A percentile compares a stretch with the other conserved stretches of the same genome.
Evolutionary conservation across 164 flowering plant species (phyloP).

Genomic region (Kingdonia uniflora): DNA sequence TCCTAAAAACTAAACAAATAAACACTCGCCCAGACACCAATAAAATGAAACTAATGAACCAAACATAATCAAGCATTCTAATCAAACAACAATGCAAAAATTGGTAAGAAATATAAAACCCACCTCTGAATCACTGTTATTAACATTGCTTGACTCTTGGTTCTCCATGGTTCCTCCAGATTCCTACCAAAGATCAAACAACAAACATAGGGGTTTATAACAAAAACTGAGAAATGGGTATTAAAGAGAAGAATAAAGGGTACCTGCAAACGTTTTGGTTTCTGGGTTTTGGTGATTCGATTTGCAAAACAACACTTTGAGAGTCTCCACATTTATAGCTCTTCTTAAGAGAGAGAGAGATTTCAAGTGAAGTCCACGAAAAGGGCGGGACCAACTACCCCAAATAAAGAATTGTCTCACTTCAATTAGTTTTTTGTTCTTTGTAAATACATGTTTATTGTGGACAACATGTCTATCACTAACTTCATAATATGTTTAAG

Average conservation of each 20-base stretch:
- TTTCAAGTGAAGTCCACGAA: conserved; percentile 34
- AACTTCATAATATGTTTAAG: too few relatives aligned
- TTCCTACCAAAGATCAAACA: conserved; percentile 6
- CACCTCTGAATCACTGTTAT: conserved; percentile 3
- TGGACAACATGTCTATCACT: too few relatives aligned
- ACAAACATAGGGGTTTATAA: not conserved
- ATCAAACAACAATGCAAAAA: not conserved
- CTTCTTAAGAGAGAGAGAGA: not conserved
- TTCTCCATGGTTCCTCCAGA: conserved; percentile 21
- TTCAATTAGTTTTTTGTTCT: not conserved
- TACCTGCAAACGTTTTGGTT: conserved; percentile 17
- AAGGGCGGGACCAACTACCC: conserved; percentile 20
- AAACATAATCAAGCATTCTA: not conserved
- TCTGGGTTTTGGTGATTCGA: conserved; percentile 13
- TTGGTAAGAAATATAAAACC: conserved; percentile 3
- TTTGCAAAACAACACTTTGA: conserved; percentile 24
- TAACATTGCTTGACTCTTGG: conserved; percentile 13
- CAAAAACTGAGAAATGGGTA: not conserved
- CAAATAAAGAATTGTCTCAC: too few relatives aligned
- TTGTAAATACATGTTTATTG: not conserved
- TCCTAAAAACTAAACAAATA: too few relatives aligned
- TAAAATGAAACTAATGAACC: not conserved
- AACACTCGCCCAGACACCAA: too few relatives aligned
- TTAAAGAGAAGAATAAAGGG: not conserved
- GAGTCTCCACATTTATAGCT: conserved; percentile 33